Evolutionary conservation across 75 land plant genomes (phyloP).

Genomic region (Picea glauca): DNA sequence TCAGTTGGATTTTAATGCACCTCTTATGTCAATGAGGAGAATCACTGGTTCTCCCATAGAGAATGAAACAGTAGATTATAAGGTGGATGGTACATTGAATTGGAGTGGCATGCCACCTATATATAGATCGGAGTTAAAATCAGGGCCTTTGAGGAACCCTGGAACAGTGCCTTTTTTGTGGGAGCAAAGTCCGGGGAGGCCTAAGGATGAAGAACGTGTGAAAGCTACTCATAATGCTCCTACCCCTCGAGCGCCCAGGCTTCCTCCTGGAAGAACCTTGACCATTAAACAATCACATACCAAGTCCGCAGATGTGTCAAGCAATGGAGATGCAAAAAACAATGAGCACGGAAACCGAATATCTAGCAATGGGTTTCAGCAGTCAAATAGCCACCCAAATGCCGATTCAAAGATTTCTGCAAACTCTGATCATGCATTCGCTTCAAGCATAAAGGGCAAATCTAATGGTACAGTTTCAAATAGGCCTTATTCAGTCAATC

Average conservation of each 20-base stretch:
- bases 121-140: constrained; percentile 45
- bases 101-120: background rate
- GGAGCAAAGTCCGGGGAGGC: constrained; percentile 76
- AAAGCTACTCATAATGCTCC: background rate
- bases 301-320: background rate
- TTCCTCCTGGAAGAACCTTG: constrained; percentile 22
- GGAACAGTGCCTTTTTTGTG: constrained; percentile 77
- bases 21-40: constrained; percentile 52
- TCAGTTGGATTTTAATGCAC: constrained; percentile 47
- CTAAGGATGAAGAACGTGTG: constrained; percentile 35
- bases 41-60: constrained; percentile 4
- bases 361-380: background rate
- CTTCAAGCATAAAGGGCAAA: background rate
- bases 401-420: background rate
- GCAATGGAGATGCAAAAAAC: background rate
- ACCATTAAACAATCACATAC: background rate
- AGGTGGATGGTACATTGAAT: constrained; percentile 4
- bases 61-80: background rate
- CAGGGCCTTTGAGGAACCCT: constrained; percentile 59
- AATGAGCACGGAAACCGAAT: background rate
- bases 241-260: constrained; percentile 8
- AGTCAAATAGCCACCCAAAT: background rate
- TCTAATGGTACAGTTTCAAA: background rate
- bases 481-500: background rate
- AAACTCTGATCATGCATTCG: background rate